Conservation (phyloP, 2,329 filamentous ascomycete genomes). For the Colletotrichum theobromicola region DNA sequence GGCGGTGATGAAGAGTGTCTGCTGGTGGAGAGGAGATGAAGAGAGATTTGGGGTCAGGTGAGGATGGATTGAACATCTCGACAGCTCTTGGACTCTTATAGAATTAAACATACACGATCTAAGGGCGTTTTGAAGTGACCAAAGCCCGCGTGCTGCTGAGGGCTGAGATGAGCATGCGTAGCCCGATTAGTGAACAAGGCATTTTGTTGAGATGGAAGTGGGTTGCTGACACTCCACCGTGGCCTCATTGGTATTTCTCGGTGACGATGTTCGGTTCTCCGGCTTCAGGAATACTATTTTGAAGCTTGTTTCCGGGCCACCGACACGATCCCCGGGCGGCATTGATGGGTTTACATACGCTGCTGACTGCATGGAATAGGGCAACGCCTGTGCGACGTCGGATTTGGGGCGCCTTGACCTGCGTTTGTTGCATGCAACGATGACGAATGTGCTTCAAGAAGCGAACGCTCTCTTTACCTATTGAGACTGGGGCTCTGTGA, state of each 20-base stretch:
- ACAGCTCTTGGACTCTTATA: neutral
- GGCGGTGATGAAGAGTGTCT: neutral
- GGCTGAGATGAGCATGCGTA: neutral
- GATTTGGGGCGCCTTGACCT: neutral
- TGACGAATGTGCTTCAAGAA: neutral
- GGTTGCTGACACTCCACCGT: neutral
- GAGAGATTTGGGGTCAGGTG: neutral
- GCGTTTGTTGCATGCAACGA: neutral
- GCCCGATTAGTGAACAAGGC: neutral
- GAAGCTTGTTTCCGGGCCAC: neutral
- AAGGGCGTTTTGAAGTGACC: neutral
- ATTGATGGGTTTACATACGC: neutral
- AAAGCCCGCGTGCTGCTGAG: neutral
- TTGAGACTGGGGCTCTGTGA: neutral
- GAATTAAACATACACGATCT: neutral
- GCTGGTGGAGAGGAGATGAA: neutral
- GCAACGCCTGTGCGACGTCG: neutral
- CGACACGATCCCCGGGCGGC: neutral
- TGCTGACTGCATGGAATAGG: neutral
- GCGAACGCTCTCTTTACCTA: neutral
- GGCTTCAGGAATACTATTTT: neutral
- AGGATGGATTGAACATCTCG: neutral
- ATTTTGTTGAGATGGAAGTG: slow-evolving; percentile 7
- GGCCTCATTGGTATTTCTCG: neutral
- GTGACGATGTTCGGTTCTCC: neutral